Conservation (phyloP, 192 early-diverging fungal species). For the Backusella australiensis region DNA sequence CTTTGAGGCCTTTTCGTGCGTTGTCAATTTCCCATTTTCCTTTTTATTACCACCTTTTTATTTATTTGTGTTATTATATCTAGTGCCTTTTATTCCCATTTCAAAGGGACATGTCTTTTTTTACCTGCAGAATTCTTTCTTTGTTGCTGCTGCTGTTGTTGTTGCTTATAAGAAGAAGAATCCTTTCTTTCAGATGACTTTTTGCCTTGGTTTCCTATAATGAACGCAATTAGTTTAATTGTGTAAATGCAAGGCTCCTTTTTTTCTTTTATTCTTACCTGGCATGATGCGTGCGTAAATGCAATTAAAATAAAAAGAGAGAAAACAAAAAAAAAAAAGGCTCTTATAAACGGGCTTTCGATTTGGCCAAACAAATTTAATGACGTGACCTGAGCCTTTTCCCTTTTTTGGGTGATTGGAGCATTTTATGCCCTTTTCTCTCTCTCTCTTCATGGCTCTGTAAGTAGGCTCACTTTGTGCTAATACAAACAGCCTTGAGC, state of each 20-base stretch:
- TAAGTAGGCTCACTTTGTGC: too few relatives aligned
- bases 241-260: too few relatives aligned
- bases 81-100: too few relatives aligned
- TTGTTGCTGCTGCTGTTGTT: not conserved
- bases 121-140: conserved; percentile 17
- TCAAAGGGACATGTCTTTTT: not conserved
- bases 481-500: too few relatives aligned
- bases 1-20: not conserved
- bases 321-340: not conserved
- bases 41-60: not conserved
- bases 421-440: too few relatives aligned
- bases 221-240: too few relatives aligned
- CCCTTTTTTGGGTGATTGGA: not conserved
- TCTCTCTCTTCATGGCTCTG: too few relatives aligned
- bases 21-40: not conserved
- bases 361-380: not conserved
- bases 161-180: not conserved
- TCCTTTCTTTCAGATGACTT: conserved; percentile 10
- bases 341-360: not conserved
- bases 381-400: not conserved
- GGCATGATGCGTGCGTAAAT: not conserved
- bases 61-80: not conserved
- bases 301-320: not conserved
- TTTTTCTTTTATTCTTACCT: not conserved
- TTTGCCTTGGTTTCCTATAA: conserved; percentile 6